Base-by-base conservation (phyloP, 2,329 filamentous ascomycete species). In the Fusarium chlamydosporum region DNA sequence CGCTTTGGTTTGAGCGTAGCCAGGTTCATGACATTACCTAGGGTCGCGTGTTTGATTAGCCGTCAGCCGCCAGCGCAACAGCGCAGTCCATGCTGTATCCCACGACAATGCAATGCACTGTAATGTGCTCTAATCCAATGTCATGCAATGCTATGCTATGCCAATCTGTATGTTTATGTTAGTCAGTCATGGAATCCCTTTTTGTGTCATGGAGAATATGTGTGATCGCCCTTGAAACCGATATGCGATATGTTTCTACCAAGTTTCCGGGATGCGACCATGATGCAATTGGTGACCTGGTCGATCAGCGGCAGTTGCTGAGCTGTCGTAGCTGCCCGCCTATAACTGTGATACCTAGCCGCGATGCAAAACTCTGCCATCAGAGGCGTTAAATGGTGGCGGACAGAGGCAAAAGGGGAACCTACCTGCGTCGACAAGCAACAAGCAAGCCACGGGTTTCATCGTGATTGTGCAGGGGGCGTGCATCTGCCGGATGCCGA, bases 1-100 rank as follows among this genome's bases (percentile, higher is more conserved):
- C 68, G 60, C 63, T 64, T 59, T 68, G 51, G 68, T 73, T 70
- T 74, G 72, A 74, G 59, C 50, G 48, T 73, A 40, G 56, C 63
- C 46, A 46, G 71, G 71, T 52, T 60, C 31, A 26, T 27, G 47
- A 38, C 45, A 43, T 61, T 58, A n/a, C n/a, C n/a, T n/a, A 54
- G 54, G 41, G 68, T 53, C 47, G 51, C 51, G 52, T 57, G 64
- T 64, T 71, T 58, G 67, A 58, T 59, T 71, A 52, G 40, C 26
- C 48, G 48, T 40, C 37, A 37, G 58, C 46, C 54, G 50, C 65
- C 40, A 46, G 46, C 48, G 59, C 45, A 38, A 31, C 40, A 38
- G 34, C 26, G 54, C 29, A 42, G 41, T 62, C 35, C 48, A 40
- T 50, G 48, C 57, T 45, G 29, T 56, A 27, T 13, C 47, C 33